Conservation (phyloP, 2,329 filamentous ascomycete genomes). For the Pezizomycotina sp. region DNA sequence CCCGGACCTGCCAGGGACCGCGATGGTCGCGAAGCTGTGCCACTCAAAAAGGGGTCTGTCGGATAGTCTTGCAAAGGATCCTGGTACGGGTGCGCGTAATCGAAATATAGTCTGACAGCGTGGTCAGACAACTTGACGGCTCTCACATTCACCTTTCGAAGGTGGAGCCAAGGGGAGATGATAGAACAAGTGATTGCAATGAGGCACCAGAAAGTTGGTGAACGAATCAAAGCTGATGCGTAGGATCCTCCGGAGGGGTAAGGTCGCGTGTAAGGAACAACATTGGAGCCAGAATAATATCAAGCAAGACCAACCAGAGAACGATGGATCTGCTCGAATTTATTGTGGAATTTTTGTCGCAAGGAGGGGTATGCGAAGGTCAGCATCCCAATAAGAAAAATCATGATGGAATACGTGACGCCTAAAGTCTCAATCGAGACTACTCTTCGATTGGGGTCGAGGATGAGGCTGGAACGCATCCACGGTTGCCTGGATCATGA, state of each 20-base stretch:
- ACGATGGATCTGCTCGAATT: constrained; percentile 58
- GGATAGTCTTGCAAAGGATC: constrained; percentile 44
- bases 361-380: constrained; percentile 47
- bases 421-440: constrained; percentile 32
- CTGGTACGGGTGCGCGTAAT: constrained; percentile 41
- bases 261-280: constrained; percentile 33
- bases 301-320: constrained; percentile 53
- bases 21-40: constrained; percentile 62
- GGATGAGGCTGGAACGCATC: constrained; percentile 18
- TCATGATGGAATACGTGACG: constrained; percentile 42
- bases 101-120: constrained; percentile 54
- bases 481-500: constrained; percentile 28
- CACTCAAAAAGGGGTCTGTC: constrained; percentile 50
- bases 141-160: constrained; percentile 50
- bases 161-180: constrained; percentile 54
- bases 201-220: constrained; percentile 52
- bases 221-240: constrained; percentile 28
- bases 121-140: constrained; percentile 54
- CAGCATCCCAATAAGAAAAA: constrained; percentile 44
- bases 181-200: constrained; percentile 46
- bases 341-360: constrained; percentile 46
- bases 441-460: constrained; percentile 16
- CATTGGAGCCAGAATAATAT: constrained; percentile 47
- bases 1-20: constrained; percentile 39
- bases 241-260: constrained; percentile 25